A percentile compares a stretch with the other conserved stretches of the same genome.
phyloP scores from a whole-genome alignment of 441 rosid species.

The California macrophylla region DNA sequence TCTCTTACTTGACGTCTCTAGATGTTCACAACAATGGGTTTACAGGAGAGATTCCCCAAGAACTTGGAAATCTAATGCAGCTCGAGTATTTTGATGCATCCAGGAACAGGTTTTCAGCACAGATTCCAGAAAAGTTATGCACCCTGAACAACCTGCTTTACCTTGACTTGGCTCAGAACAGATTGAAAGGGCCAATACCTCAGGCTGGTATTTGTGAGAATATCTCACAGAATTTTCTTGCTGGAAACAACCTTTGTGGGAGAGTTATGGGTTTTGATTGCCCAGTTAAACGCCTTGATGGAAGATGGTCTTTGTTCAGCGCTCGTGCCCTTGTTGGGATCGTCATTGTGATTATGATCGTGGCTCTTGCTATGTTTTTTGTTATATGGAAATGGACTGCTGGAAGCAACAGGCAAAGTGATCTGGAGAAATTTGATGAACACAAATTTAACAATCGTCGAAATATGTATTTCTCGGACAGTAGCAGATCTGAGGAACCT shows the following conservation, averaged over 20 bases:
- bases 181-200: constrained; percentile 57
- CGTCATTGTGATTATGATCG: constrained; percentile 34
- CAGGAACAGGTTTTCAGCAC: constrained; percentile 46
- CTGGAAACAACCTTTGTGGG: constrained; percentile 67
- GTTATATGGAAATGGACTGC: constrained; percentile 33
- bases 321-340: constrained; percentile 27
- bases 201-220: constrained; percentile 60
- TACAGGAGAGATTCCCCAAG: constrained; percentile 53
- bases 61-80: constrained; percentile 58
- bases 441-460: constrained; percentile 45
- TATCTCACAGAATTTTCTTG: constrained; percentile 34
- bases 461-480: constrained; percentile 47
- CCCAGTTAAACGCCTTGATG: constrained; percentile 23
- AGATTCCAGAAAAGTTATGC: constrained; percentile 55
- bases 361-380: constrained; percentile 27
- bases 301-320: constrained; percentile 22
- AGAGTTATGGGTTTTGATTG: constrained; percentile 37
- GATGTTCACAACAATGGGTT: constrained; percentile 62
- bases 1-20: constrained; percentile 54
- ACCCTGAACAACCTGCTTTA: constrained; percentile 33
- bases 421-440: constrained; percentile 44
- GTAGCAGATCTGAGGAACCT: constrained; percentile 77
- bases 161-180: constrained; percentile 50
- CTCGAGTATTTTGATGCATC: constrained; percentile 64
- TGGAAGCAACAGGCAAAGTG: constrained; percentile 29